phyloP scores from a whole-genome alignment of 257 asterid genomes.

The Rhazya stricta region DNA sequence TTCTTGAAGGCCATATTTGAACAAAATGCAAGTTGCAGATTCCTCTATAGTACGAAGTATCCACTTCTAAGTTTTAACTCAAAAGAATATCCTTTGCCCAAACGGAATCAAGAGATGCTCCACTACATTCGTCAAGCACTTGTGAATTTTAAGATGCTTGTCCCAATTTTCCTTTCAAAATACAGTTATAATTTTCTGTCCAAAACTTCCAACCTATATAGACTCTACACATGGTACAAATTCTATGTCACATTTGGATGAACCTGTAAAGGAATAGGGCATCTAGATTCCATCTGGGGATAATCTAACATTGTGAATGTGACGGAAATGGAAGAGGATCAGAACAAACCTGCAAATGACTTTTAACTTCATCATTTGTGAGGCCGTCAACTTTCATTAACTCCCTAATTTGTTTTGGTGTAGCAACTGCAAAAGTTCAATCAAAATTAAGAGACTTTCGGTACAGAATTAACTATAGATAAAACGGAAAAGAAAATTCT shows the following conservation, averaged over 20 bases:
- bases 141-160: neutral
- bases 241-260: neutral
- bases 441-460: neutral
- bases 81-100: neutral
- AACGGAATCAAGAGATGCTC: constrained; percentile 14
- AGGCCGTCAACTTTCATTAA: constrained; percentile 81
- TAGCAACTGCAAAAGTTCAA: constrained; percentile 51
- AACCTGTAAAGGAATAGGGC: neutral
- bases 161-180: neutral
- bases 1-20: neutral
- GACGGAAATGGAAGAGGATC: neutral
- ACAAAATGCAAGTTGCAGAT: constrained; percentile 1
- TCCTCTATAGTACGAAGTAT: constrained; percentile 3
- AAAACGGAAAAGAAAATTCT: neutral
- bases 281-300: neutral
- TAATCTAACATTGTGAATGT: neutral
- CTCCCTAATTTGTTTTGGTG: constrained; percentile 81
- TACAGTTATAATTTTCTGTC: neutral
- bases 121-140: neutral
- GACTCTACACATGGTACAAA: neutral
- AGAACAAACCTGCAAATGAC: constrained; percentile 70
- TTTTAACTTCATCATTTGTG: constrained; percentile 80
- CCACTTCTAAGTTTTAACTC: neutral
- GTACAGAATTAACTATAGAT: neutral
- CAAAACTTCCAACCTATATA: neutral